phyloP scores from a whole-genome alignment of 495 filamentous ascomycete species.

The Xeromyces bisporus region DNA sequence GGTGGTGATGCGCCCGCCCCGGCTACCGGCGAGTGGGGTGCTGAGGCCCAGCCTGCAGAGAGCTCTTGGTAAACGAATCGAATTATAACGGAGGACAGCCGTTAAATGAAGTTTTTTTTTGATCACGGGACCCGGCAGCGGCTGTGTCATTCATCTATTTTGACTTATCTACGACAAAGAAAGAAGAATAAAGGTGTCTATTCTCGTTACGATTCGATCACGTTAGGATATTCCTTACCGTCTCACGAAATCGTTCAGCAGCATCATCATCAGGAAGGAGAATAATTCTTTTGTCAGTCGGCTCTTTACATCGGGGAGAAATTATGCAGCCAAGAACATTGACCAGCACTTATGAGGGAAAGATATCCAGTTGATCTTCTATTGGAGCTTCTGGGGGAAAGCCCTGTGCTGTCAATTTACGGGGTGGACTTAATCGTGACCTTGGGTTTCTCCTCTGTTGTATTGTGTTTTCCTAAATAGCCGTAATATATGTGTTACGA shows the following conservation, averaged over 20 bases:
- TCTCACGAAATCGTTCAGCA: too few species aligned
- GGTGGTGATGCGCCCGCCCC: conserved; percentile 34
- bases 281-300: conserved; percentile 8
- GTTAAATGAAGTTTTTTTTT: conserved; percentile 16
- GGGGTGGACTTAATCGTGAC: conserved; percentile 47
- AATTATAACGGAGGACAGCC: conserved; percentile 15
- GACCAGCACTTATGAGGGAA: conserved; percentile 89
- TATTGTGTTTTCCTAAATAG: conserved; percentile 27
- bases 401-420: conserved; percentile 64
- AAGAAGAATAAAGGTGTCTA: conserved; percentile 24
- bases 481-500: conserved; percentile 16
- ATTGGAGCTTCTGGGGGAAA: conserved; percentile 56
- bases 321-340: conserved; percentile 35
- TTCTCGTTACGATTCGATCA: too few species aligned
- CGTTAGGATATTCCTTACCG: too few species aligned
- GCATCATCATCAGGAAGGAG: too few species aligned
- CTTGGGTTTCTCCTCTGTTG: conserved; percentile 36
- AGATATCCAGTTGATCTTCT: conserved; percentile 54
- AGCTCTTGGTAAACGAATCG: conserved; percentile 47
- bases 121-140: conserved; percentile 11
- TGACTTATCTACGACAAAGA: conserved; percentile 20
- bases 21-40: conserved; percentile 54
- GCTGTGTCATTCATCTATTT: conserved; percentile 10
- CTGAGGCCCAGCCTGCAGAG: conserved; percentile 37
- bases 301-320: conserved; percentile 22